Evolutionary conservation across 768 basidiomycete genomes (phyloP), one percentile per base, ranked within the genome.

Genomic region (Rhodotorula kratochvilovae): DNA sequence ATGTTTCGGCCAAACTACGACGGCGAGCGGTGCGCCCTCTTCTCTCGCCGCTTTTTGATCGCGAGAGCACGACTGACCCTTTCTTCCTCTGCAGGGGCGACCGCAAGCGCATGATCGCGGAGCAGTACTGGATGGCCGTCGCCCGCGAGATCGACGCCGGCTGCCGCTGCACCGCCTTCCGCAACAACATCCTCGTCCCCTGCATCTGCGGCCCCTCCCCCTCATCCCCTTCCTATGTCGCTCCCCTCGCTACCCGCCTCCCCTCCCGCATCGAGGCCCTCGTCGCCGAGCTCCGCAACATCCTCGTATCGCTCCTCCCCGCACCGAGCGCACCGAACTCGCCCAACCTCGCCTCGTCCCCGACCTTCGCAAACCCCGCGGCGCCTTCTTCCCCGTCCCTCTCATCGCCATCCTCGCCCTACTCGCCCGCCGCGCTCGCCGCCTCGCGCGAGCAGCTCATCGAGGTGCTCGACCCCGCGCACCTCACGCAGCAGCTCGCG

Each of bases 51-150:
- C 21, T 42, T 2, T 6, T 11, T 42, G 21, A 4, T 25, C 36
- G 19, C 57, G 35, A 3, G 36, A 6, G 5, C 33, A n/a, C 16
- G 25, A 51, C 25, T 35, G 3, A 13, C 17, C 27, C 51, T 13
- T 6, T 17, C 45, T 0, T 2, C 79, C 85, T 89, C 54, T 19
- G 87, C 88, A 2, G 85, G n/a, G 86, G 86, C 72, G 86, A 88
- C 51, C 86, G 88, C 67, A 92, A 92, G 79, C 79, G 86, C 60
- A 86, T 88, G 60, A 83, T 86, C 48, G 84, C 87, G 0, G 90
- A 92, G 73, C 86, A 85, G 69, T 97, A 95, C 79, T 97, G 93
- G 93, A 82, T 83, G 53, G 89, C 92, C 54, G 83, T 97, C 63
- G 82, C 85, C 45, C 86, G 85, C 61, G 93, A 97, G 82, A 83